Evolutionary conservation across 2,329 filamentous ascomycete genomes (phyloP).

Genomic region (Xylaria sp.): DNA sequence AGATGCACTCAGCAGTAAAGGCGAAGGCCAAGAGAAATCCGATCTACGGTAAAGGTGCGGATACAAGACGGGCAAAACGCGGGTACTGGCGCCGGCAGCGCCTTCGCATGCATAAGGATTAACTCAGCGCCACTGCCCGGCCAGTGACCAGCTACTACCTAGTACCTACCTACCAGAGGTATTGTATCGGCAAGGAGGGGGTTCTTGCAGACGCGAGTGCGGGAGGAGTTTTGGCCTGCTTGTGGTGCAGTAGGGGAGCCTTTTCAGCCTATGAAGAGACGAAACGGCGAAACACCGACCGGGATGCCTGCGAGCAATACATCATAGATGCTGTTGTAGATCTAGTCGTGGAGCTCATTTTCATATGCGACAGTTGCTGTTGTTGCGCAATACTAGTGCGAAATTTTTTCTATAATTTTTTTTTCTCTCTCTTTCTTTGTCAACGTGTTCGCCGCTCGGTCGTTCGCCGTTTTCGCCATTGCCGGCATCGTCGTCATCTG

Average conservation of each 20-base stretch:
- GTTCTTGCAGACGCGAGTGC: constrained; percentile 30
- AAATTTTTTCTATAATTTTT: not conserved
- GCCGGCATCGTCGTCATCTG: constrained; percentile 33
- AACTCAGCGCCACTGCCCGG: not conserved
- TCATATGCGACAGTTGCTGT: not conserved
- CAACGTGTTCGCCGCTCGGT: constrained; percentile 8
- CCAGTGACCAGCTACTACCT: constrained; percentile 4
- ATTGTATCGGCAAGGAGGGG: not conserved
- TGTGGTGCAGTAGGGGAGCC: not conserved
- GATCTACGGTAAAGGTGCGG: not conserved
- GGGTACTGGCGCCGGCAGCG: not conserved
- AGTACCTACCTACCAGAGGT: not conserved
- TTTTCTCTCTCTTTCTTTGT: not conserved
- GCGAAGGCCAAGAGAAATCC: constrained; percentile 8
- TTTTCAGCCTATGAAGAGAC: constrained; percentile 18
- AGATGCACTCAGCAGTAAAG: not conserved
- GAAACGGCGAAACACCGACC: not conserved
- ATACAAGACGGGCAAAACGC: not conserved
- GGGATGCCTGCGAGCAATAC: constrained; percentile 33
- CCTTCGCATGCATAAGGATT: not conserved
- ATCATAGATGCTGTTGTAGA: constrained; percentile 43
- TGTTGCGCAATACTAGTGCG: not conserved
- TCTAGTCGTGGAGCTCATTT: constrained; percentile 39
- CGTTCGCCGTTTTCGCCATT: constrained; percentile 23
- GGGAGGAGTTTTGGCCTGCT: constrained; percentile 24